Conservation (phyloP, 768 basidiomycete genomes). For the Myochromella boudieri region DNA sequence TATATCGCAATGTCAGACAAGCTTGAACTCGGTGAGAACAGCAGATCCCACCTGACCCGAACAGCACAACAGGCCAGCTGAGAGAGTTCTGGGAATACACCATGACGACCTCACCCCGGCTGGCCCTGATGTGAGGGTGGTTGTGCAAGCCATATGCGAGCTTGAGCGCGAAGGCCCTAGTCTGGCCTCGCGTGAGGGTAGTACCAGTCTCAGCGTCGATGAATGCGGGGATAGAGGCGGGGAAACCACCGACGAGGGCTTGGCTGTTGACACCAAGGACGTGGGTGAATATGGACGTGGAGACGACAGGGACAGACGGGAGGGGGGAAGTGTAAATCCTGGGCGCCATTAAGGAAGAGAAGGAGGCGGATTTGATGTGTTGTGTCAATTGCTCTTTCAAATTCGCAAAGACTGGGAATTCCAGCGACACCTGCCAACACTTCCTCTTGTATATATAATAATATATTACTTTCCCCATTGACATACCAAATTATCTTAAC, state of each 20-base stretch:
- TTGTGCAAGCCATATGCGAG: slow-evolving; percentile 58
- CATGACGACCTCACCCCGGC: slow-evolving; percentile 57
- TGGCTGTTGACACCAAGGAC: slow-evolving; percentile 32
- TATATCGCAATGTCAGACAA: neutral
- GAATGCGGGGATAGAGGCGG: slow-evolving; percentile 50
- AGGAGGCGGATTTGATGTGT: neutral
- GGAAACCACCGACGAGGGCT: slow-evolving; percentile 39
- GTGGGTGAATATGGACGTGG: slow-evolving; percentile 48
- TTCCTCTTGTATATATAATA: too few relatives aligned
- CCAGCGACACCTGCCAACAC: too few relatives aligned
- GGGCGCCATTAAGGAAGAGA: slow-evolving; percentile 29
- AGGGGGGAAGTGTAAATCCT: slow-evolving; percentile 48
- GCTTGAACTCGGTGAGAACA: neutral
- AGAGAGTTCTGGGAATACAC: slow-evolving; percentile 73
- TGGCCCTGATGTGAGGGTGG: slow-evolving; percentile 32
- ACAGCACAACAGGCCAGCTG: slow-evolving; percentile 45
- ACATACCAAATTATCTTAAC: too few relatives aligned
- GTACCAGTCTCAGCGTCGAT: slow-evolving; percentile 64
- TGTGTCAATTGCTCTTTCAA: too few relatives aligned
- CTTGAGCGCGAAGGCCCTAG: slow-evolving; percentile 52
- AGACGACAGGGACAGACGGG: slow-evolving; percentile 35
- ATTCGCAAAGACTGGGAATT: too few relatives aligned
- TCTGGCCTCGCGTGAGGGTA: slow-evolving; percentile 52
- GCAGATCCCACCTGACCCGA: slow-evolving; percentile 40
- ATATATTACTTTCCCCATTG: too few relatives aligned